These are phyloP conservation scores for Amaranthus cruentus DNA, from an alignment of 148 eudicot species.

Conservation along the genomic window DNA sequence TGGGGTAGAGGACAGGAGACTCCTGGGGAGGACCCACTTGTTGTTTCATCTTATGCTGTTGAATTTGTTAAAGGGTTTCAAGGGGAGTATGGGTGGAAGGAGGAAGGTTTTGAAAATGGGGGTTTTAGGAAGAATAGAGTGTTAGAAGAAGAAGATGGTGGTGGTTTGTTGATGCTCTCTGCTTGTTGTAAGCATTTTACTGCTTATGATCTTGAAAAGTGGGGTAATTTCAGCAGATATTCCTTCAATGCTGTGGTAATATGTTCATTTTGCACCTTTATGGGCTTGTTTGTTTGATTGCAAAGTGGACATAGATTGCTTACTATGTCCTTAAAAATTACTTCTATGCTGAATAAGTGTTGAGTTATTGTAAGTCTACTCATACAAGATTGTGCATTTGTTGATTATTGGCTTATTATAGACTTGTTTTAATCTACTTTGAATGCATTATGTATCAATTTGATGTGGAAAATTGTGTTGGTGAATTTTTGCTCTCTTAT, in stretches of 20 bases:
- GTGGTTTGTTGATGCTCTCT: slow-evolving; percentile 60
- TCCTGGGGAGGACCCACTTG: slow-evolving; percentile 91
- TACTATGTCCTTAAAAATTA: too few species aligned
- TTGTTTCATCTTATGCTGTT: slow-evolving; percentile 46
- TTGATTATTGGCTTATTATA: too few species aligned
- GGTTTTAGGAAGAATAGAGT: slow-evolving; percentile 28
- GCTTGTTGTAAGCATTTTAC: slow-evolving; percentile 98
- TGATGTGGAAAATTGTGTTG: too few species aligned
- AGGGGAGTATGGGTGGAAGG: slow-evolving; percentile 20
- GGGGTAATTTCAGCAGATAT: slow-evolving; percentile 67
- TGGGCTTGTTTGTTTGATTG: neutral
- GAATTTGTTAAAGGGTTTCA: slow-evolving; percentile 85
- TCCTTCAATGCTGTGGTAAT: slow-evolving; percentile 82
- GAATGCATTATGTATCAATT: too few species aligned
- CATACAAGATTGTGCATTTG: too few species aligned
- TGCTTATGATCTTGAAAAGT: slow-evolving; percentile 90
- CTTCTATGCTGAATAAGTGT: too few species aligned
- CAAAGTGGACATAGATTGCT: neutral
- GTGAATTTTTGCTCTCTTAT: too few species aligned
- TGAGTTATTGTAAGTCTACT: too few species aligned
- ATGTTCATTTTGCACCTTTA: neutral
- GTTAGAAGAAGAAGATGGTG: slow-evolving; percentile 31
- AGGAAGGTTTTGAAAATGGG: slow-evolving; percentile 15
- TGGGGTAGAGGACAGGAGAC: slow-evolving; percentile 99
- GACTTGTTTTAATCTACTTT: too few species aligned